These are phyloP conservation scores for Porcisia hertigi DNA, from an alignment of 208 protist genomes.

Conservation along the genomic window DNA sequence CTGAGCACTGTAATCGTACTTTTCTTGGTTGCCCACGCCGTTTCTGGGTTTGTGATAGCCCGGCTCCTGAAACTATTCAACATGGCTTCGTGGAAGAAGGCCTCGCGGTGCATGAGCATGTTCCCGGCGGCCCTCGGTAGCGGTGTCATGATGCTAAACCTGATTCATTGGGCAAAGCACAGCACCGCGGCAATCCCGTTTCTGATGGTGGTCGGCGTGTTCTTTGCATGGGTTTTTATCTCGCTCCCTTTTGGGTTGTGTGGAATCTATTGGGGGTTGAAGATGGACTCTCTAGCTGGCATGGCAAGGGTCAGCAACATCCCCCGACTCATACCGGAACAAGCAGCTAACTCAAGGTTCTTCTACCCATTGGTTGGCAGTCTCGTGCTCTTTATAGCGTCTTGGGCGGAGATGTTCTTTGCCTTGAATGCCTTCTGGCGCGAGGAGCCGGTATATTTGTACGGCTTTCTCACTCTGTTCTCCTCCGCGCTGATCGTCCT, in stretches of 20 bases:
- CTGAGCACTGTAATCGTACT: constrained; percentile 72
- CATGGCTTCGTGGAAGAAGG: constrained; percentile 83
- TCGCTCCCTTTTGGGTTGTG: constrained; percentile 93
- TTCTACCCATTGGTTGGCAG: constrained; percentile 53
- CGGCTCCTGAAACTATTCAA: constrained; percentile 88
- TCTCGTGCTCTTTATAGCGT: constrained; percentile 96
- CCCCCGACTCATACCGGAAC: constrained; percentile 91
- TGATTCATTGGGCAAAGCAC: constrained; percentile 64
- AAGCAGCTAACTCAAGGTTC: constrained; percentile 26
- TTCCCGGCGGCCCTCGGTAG: constrained; percentile 42
- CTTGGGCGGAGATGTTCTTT: constrained; percentile 98
- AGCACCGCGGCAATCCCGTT: constrained; percentile 73
- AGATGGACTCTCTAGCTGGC: constrained; percentile 50
- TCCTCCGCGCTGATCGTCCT: constrained; percentile 92
- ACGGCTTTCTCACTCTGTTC: constrained; percentile 95
- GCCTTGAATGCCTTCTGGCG: constrained; percentile 93
- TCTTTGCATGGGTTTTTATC: constrained; percentile 85
- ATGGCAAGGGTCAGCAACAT: constrained; percentile 93
- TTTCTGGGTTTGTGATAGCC: constrained; percentile 90
- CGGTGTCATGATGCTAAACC: constrained; percentile 65
- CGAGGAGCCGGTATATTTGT: constrained; percentile 95
- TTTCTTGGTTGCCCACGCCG: constrained; percentile 63
- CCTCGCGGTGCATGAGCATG: constrained; percentile 45
- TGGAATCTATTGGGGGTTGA: constrained; percentile 92
- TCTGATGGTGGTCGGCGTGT: constrained; percentile 45